phyloP scores from a whole-genome alignment of 176 grass and related monocot genomes.

The Rhynchospora tenuis region DNA sequence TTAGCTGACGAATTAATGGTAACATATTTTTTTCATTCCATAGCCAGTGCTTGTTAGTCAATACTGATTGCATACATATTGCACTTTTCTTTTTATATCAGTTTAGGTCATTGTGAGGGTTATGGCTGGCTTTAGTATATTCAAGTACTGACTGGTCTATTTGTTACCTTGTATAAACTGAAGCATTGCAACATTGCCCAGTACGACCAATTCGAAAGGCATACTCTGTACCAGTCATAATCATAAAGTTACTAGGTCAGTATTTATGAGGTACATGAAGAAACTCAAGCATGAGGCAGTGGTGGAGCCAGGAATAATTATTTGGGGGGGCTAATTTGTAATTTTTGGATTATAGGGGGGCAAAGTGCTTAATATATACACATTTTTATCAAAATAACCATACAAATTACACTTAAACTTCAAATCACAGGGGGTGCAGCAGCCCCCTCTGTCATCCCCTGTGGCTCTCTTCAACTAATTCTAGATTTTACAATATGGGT shows the following conservation, averaged over 20 bases:
- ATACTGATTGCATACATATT: not conserved
- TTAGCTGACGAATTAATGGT: conserved; percentile 95
- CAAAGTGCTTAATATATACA: too few relatives aligned
- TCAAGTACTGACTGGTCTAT: not conserved
- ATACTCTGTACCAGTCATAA: not conserved
- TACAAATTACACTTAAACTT: too few relatives aligned
- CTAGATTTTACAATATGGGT: not conserved
- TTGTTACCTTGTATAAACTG: not conserved
- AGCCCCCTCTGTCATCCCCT: too few relatives aligned
- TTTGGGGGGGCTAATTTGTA: too few relatives aligned
- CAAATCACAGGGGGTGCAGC: too few relatives aligned
- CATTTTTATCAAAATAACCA: too few relatives aligned
- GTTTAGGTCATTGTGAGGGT: not conserved
- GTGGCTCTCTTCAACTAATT: not conserved
- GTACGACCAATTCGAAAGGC: not conserved
- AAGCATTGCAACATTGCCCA: not conserved
- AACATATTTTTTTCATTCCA: not conserved
- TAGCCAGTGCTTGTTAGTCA: not conserved
- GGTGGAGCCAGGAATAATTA: too few relatives aligned
- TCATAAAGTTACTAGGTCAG: not conserved
- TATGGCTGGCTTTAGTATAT: not conserved
- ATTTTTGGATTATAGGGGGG: too few relatives aligned
- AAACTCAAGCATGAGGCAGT: too few relatives aligned
- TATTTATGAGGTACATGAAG: not conserved
- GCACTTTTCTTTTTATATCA: not conserved